Evolutionary conservation across 1,284 basidiomycete species (phyloP), one percentile per base, ranked within the genome.

Genomic region (Pseudozyma sp.): DNA sequence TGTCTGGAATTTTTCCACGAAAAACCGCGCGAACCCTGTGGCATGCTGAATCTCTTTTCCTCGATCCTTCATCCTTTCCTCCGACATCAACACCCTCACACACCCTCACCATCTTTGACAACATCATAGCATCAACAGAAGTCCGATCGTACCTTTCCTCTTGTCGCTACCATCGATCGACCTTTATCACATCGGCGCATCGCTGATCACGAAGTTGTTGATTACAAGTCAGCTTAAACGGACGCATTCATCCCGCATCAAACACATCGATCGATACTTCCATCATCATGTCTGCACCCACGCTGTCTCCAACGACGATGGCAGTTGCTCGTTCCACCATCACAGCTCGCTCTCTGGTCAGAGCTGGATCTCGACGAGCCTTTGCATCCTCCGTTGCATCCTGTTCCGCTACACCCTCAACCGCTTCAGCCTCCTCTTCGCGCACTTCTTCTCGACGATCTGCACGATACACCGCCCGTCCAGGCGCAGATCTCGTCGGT

Each of bases 401-500:
- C 2, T 52, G 52, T n/a, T 52, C 52, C n/a, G 34, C 56, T 14
- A 11, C 59, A 16, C 18, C 52, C 31, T 47, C 52, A 14, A 43
- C 53, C 5, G 45, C 40, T 14, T n/a, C 57, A 2, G 12, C 57
- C 11, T 18, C 53, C 8, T 49, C 68, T 11, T 55, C 61, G 6
- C 19, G 52, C 9, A 39, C 36, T 3, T 7, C 56, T 5, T 47
- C 68, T 0, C 68, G 72, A 9, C 59, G 72, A 35, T 70, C 68
- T 5, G 69, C 72, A 35, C 63, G 72, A 19, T 75, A 68, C 55
- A 48, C 72, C 9, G 50, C 67, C 4, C 68, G 64, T 19, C 72
- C 63, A 1, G 72, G 72, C 14, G 72, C 72, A 42, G 72, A 75
- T 47, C 59, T 70, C 54, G 78, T 84, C 5, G 81, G 82, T 1